These are phyloP conservation scores for Candida albicans DNA, from an alignment of 1,139 yeast genomes.

Conservation along the genomic window DNA sequence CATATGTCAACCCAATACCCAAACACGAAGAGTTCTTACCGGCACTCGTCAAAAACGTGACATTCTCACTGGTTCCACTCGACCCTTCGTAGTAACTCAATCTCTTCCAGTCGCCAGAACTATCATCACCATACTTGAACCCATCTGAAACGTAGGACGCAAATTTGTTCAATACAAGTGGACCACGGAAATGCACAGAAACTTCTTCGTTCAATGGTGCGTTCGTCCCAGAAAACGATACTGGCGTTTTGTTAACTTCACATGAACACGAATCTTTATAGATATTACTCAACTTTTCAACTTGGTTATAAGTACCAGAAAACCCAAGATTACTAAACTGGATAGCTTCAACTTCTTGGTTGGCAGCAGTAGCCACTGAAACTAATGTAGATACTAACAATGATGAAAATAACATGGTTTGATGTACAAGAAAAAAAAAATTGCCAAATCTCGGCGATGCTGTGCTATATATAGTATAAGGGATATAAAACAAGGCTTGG, in stretches of 20 bases:
- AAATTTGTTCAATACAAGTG: slow-evolving; percentile 73
- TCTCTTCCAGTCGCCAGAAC: slow-evolving; percentile 66
- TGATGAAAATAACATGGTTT: slow-evolving; percentile 1
- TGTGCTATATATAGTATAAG: too few species aligned
- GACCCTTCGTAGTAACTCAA: slow-evolving; percentile 63
- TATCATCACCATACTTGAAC: slow-evolving; percentile 36
- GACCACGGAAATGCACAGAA: slow-evolving; percentile 94
- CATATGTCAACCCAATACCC: slow-evolving; percentile 85
- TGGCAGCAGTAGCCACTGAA: slow-evolving; percentile 2
- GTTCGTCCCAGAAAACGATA: slow-evolving; percentile 67
- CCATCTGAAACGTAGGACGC: slow-evolving; percentile 52
- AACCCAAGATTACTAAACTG: slow-evolving; percentile 69
- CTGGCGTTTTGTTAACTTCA: slow-evolving; percentile 51
- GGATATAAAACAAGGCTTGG: neutral
- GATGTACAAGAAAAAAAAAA: neutral
- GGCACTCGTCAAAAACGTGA: slow-evolving; percentile 77
- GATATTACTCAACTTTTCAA: slow-evolving; percentile 53
- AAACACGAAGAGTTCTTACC: slow-evolving; percentile 76
- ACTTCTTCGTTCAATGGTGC: slow-evolving; percentile 88
- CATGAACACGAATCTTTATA: slow-evolving; percentile 60
- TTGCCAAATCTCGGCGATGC: too few species aligned
- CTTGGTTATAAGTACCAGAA: slow-evolving; percentile 74
- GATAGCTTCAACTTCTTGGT: slow-evolving; percentile 27
- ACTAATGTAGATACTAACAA: slow-evolving; percentile 1
- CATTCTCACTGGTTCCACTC: slow-evolving; percentile 50